Evolutionary conservation across 1,284 basidiomycete genomes (phyloP), one percentile per base, ranked within the genome.

Genomic region (Spongispora temasekensis): DNA sequence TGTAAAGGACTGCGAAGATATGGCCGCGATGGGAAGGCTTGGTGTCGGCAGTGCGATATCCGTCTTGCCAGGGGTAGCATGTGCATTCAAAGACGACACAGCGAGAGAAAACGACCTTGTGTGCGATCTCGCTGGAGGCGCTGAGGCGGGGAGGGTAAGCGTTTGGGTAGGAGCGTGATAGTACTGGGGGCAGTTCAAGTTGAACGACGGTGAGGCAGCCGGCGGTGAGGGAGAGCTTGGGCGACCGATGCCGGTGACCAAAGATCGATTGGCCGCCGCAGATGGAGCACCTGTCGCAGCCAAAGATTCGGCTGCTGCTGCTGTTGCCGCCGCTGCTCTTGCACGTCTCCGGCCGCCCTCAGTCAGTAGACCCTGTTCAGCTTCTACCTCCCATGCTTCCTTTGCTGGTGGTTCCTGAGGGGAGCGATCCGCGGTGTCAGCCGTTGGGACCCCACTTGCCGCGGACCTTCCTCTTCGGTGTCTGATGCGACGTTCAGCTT

Each of bases 361-460:
- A 5, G 89, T 90, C 44, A 88, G 70, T 48, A 91, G 68, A 1
- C 89, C 89, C 63, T 84, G 85, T 65, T 91, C 89, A 1, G 87
- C 88, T 64, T 91, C 90, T 30, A 90, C 81, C 67, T 92, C 90
- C 90, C 90, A 92, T 31, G 79, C 70, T 67, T 91, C 90, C 68
- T 89, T 91, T 28, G 80, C 71, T 1, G 81, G 71, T 37, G 76
- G 78, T 56, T 76, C 75, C 44, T 69, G 69, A 5, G 34, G 44
- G 68, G 44, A 34, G 46, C 27, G 55, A 23, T 60, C 68, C 28
- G 52, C 48, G 27, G 28, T 51, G 42, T 53, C 57, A 28, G 53
- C 50, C 42, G 59, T 53, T 28, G 63, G 31, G 19, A 57, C 57
- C 12, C 57, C 62, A 4, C 59, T 60, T 54, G 52, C 58, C 34